Percentiles rank a stretch among this genome's conserved stretches.
Evolutionary conservation across 768 basidiomycete genomes (phyloP).

Genomic region (Suillus tomentosus): DNA sequence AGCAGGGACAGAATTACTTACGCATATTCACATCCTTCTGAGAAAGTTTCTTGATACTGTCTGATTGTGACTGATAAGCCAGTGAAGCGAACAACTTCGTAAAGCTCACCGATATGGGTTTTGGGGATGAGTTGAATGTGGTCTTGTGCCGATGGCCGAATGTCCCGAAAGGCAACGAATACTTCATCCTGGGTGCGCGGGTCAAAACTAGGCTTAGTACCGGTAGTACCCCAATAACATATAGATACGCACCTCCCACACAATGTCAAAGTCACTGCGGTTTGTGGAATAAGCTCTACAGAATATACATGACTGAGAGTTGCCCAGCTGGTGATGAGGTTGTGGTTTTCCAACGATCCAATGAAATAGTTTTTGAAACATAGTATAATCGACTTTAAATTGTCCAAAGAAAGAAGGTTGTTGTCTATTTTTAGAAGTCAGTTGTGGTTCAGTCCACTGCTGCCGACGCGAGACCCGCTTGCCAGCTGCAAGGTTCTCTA

Average conservation of each 20-base stretch:
- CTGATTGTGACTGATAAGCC: conserved; percentile 34
- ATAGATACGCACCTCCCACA: conserved; percentile 46
- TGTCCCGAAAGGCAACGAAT: conserved; percentile 56
- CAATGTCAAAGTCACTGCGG: conserved; percentile 43
- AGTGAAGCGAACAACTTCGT: not conserved
- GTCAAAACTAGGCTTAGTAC: not conserved
- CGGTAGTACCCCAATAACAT: not conserved
- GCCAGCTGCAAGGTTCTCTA: conserved; percentile 6
- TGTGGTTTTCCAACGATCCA: conserved; percentile 14
- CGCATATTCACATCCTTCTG: conserved; percentile 50
- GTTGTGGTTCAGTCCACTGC: conserved; percentile 7
- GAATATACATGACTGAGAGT: conserved; percentile 33
- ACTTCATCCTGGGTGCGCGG: conserved; percentile 39
- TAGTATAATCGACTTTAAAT: not conserved
- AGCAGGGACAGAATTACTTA: conserved; percentile 31
- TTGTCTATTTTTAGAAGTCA: conserved; percentile 10
- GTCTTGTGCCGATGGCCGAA: conserved; percentile 47
- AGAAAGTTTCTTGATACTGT: conserved; percentile 52
- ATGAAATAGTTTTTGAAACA: conserved; percentile 11
- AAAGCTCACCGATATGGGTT: conserved; percentile 47
- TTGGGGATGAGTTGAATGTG: conserved; percentile 58
- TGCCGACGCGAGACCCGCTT: conserved; percentile 3
- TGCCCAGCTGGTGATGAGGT: not conserved
- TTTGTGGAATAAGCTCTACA: conserved; percentile 44
- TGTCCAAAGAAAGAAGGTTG: not conserved